A percentile compares a stretch with the other conserved stretches of the same genome.
These are phyloP conservation scores for Kodamaea jinghongensis DNA, from an alignment of 805 yeast species.

Conservation along the genomic window DNA sequence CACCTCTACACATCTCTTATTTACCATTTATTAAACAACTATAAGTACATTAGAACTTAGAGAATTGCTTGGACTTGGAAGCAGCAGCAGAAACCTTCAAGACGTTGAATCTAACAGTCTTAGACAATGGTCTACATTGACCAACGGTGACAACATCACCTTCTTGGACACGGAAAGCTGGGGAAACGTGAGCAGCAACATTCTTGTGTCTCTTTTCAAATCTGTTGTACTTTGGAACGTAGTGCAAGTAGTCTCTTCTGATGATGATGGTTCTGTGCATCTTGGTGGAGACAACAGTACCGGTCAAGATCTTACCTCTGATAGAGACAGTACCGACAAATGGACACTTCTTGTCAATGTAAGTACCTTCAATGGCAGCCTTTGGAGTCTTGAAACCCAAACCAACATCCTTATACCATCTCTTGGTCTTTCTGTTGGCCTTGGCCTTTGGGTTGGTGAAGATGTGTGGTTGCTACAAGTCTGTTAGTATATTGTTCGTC, in stretches of 20 bases:
- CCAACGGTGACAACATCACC: slow-evolving; percentile 99
- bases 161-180: slow-evolving; percentile 99
- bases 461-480: slow-evolving; percentile 95
- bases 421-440: slow-evolving; percentile 98
- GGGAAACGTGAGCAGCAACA: slow-evolving; percentile 99
- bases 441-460: slow-evolving; percentile 99
- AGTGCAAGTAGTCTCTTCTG: slow-evolving; percentile 99
- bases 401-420: slow-evolving; percentile 99
- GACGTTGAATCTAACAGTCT: slow-evolving; percentile 99
- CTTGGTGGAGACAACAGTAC: slow-evolving; percentile 99
- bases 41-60: slow-evolving; percentile 73
- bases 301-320: slow-evolving; percentile 99
- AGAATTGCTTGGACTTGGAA: slow-evolving; percentile 90
- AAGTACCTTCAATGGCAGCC: slow-evolving; percentile 96
- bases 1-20: slow-evolving; percentile 1
- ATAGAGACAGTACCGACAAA: slow-evolving; percentile 94
- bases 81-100: slow-evolving; percentile 88
- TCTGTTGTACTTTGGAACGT: slow-evolving; percentile 99
- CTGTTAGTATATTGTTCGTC: slow-evolving; percentile 34
- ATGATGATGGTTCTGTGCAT: slow-evolving; percentile 99
- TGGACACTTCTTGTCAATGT: slow-evolving; percentile 99
- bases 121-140: slow-evolving; percentile 99
- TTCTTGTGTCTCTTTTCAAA: slow-evolving; percentile 99
- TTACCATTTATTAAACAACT: too few species aligned
- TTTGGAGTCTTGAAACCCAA: slow-evolving; percentile 99